Conservation (phyloP, 805 yeast species). For the Kodamaea lidongshanica region DNA sequence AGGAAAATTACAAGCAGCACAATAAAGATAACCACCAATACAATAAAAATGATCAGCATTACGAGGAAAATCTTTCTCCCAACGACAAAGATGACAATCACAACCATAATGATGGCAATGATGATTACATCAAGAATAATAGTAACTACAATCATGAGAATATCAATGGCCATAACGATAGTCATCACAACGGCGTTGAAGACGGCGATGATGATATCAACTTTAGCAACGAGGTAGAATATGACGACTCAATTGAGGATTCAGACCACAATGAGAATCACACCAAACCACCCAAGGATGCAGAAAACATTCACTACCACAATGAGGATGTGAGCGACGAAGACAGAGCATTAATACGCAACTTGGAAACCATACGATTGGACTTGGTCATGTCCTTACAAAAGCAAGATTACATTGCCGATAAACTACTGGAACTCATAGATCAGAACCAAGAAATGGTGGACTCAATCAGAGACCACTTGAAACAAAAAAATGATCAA, state of each 20-base stretch:
- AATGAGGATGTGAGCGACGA: neutral
- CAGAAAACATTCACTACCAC: neutral
- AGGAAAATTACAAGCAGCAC: too few relatives aligned
- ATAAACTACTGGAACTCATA: constrained; percentile 27
- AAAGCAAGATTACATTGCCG: constrained; percentile 28
- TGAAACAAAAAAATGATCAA: constrained; percentile 17
- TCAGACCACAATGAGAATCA: neutral
- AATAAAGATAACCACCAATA: too few relatives aligned
- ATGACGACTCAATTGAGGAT: neutral
- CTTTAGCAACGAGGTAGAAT: too few relatives aligned
- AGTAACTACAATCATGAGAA: too few relatives aligned
- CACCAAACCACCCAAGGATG: too few relatives aligned
- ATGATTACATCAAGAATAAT: neutral
- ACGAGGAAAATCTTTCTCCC: neutral
- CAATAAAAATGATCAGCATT: too few relatives aligned
- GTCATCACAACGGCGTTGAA: too few relatives aligned
- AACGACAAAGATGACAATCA: neutral
- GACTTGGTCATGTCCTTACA: constrained; percentile 34
- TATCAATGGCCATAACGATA: too few relatives aligned
- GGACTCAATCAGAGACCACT: constrained; percentile 26
- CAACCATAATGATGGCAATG: neutral
- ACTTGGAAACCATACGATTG: constrained; percentile 25
- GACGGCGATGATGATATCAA: neutral
- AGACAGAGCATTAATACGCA: constrained; percentile 2
- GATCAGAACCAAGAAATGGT: constrained; percentile 30